phyloP scores from a whole-genome alignment of 1,284 basidiomycete genomes.

The Ceratobasidium sp. region DNA sequence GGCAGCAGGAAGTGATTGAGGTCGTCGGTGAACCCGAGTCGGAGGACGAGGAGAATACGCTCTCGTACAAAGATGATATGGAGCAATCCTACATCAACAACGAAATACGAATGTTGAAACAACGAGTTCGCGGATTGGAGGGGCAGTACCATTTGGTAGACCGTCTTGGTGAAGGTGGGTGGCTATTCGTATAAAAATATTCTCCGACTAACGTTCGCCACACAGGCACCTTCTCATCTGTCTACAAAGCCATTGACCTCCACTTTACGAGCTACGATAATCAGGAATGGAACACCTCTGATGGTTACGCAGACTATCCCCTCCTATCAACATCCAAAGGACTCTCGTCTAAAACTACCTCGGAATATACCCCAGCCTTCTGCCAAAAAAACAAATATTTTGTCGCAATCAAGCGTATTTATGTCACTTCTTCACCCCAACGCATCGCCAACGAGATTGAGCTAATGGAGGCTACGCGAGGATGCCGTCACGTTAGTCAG shows the following conservation, averaged over 20 bases:
- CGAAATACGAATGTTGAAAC: constrained; percentile 70
- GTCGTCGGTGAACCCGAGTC: constrained; percentile 56
- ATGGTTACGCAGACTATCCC: constrained; percentile 78
- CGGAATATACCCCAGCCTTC: constrained; percentile 29
- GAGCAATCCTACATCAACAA: constrained; percentile 79
- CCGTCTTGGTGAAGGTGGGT: constrained; percentile 82
- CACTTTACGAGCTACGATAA: constrained; percentile 84
- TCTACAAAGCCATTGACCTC: constrained; percentile 95
- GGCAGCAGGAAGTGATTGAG: constrained; percentile 54
- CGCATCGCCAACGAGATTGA: constrained; percentile 94
- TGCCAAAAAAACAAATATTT: constrained; percentile 60
- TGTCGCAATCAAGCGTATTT: constrained; percentile 96
- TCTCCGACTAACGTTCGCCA: neutral
- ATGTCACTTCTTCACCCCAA: constrained; percentile 93
- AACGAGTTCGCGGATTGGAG: constrained; percentile 68
- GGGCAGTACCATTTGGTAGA: constrained; percentile 88
- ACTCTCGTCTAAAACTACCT: constrained; percentile 54
- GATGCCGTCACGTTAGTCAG: constrained; percentile 87
- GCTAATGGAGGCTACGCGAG: constrained; percentile 88
- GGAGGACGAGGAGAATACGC: constrained; percentile 68
- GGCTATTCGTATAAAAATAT: neutral
- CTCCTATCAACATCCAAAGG: constrained; percentile 69
- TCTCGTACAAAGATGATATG: constrained; percentile 67
- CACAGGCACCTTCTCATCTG: constrained; percentile 94
- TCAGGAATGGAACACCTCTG: constrained; percentile 53